Evolutionary conservation across 805 yeast genomes (phyloP), one percentile per base, ranked within the genome.

Genomic region (Teunomyces atbi): DNA sequence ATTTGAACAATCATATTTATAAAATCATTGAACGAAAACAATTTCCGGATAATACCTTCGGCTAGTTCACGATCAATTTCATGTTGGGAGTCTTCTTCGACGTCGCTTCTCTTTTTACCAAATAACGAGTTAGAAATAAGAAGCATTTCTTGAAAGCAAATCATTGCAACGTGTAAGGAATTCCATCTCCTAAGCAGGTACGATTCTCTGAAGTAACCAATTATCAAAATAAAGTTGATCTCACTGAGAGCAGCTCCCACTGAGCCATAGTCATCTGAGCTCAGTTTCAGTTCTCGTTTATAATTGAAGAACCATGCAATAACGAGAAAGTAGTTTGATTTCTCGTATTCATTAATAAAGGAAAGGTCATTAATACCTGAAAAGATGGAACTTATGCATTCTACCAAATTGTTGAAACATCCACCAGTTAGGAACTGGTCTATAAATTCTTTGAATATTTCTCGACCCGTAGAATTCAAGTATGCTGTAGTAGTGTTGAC

Each of bases 261-360:
- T 3, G 78, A 68, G 1, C 75, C 77, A 54, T 66, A 71, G 33
- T 69, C 69, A 3, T 64, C 34, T 11, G 47, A 39, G 41, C 59
- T 63, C 11, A 47, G 58, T 8, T 52, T 45, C 10, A 37, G 19
- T 42, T 62, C 64, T 16, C 85, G 68, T 54, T 86, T 89, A 48
- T 81, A 89, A 28, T 76, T 76, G 41, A 89, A 68, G 54, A 89
- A 84, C 97, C 97, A 92, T 1, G 88, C 73, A 5, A 78, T 66
- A 5, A 87, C 68, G 47, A 78, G 71, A 35, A 86, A 76, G 58
- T 77, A 90, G 38, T 60, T 55, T 1, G 77, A 74, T 36, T 62
- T 64, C 41, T 71, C 73, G 39, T 66, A 65, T 12, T 60, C 63
- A 48, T 69, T 72, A n/a, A 65, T 50, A 3, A 53, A 48, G 2